These are phyloP conservation scores for Juncus effusus DNA, from an alignment of 176 grass and related monocot species.

Conservation along the genomic window DNA sequence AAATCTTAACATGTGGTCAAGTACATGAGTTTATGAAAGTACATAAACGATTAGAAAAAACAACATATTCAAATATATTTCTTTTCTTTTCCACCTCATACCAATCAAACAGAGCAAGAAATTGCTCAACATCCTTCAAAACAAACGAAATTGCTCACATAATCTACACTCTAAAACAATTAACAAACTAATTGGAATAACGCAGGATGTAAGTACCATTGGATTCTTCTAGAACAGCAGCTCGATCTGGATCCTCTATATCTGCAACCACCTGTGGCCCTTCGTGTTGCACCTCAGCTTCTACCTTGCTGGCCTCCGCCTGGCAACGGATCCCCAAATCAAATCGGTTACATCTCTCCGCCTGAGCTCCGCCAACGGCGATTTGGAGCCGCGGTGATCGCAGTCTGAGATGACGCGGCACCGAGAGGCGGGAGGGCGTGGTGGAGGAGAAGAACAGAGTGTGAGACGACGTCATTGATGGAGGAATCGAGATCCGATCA, in stretches of 20 bases:
- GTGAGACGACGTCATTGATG: slow-evolving; percentile 13
- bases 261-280: neutral
- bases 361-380: neutral
- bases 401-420: slow-evolving; percentile 6
- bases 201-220: slow-evolving; percentile 14
- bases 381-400: neutral
- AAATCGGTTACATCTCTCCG: neutral
- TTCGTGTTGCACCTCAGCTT: slow-evolving; percentile 6
- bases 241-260: slow-evolving; percentile 13
- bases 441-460: slow-evolving; percentile 6
- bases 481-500: neutral
- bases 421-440: neutral
- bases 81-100: neutral
- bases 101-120: neutral
- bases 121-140: neutral
- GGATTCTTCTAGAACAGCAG: neutral
- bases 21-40: neutral
- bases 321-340: slow-evolving; percentile 5
- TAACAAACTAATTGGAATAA: neutral
- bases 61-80: too few relatives aligned
- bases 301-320: neutral
- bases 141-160: neutral
- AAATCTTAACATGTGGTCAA: neutral
- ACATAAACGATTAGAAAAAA: too few relatives aligned
- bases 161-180: neutral